A percentile compares a stretch with the other conserved stretches of the same genome.
phyloP scores from a whole-genome alignment of 2,329 filamentous ascomycete species.

The Amesomyces nigricolor region DNA sequence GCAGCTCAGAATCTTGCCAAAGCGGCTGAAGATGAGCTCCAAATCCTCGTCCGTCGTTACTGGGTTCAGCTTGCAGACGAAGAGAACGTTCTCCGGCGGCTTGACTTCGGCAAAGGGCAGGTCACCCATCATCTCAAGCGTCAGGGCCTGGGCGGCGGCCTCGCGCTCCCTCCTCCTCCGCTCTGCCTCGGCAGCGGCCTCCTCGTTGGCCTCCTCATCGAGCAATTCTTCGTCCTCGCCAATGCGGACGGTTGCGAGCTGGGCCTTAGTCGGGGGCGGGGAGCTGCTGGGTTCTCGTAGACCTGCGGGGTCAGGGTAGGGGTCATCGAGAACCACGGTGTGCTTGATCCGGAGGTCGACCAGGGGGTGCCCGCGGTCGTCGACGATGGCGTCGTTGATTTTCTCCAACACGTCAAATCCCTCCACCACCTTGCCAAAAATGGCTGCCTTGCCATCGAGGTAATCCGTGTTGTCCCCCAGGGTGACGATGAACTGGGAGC shows the following conservation, averaged over 20 bases:
- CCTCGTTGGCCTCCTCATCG: slow-evolving; percentile 66
- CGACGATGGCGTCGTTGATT: slow-evolving; percentile 84
- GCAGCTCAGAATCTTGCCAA: slow-evolving; percentile 90
- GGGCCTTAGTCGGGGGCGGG: slow-evolving; percentile 74
- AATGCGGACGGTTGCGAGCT: slow-evolving; percentile 87
- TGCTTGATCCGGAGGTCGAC: slow-evolving; percentile 95
- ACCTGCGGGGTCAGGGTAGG: slow-evolving; percentile 74
- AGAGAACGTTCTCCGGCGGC: slow-evolving; percentile 93
- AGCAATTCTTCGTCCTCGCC: slow-evolving; percentile 76
- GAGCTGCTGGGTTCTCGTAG: slow-evolving; percentile 72
- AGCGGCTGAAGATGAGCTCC: slow-evolving; percentile 92
- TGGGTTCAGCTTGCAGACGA: slow-evolving; percentile 97
- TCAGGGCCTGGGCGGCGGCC: slow-evolving; percentile 87
- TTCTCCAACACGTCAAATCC: slow-evolving; percentile 92
- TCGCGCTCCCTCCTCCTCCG: slow-evolving; percentile 79
- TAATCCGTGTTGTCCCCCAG: slow-evolving; percentile 85
- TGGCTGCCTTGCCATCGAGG: slow-evolving; percentile 85
- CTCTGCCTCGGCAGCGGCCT: slow-evolving; percentile 61
- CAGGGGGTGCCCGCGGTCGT: slow-evolving; percentile 77
- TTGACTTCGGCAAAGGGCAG: slow-evolving; percentile 96
- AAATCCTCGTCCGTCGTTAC: slow-evolving; percentile 93
- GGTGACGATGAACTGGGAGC: slow-evolving; percentile 90
- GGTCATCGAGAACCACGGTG: slow-evolving; percentile 86
- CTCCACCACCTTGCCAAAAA: slow-evolving; percentile 93
- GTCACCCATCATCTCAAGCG: slow-evolving; percentile 96